phyloP scores from a whole-genome alignment of 148 eudicot species.

The Rhododendron ferrugineum region DNA sequence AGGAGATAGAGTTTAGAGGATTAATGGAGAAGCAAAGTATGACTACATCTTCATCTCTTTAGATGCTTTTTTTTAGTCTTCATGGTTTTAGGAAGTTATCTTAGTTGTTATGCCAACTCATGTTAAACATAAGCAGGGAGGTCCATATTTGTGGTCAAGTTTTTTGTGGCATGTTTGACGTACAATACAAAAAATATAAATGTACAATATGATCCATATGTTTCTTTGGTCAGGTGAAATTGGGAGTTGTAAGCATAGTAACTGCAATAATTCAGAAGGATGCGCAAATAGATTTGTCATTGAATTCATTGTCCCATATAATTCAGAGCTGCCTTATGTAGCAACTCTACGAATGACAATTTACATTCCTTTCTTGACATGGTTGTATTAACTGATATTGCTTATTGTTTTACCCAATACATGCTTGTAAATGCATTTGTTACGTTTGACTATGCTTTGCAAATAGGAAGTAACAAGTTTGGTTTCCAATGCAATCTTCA shows the following conservation, averaged over 20 bases:
- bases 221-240: neutral
- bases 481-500: neutral
- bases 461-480: neutral
- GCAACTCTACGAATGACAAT: neutral
- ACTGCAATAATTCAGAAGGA: neutral
- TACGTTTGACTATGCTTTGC: neutral
- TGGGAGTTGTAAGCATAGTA: neutral
- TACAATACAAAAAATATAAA: neutral
- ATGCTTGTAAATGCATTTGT: neutral
- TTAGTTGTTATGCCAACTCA: neutral
- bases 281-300: neutral
- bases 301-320: neutral
- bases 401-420: neutral
- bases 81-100: neutral
- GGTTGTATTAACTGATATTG: neutral
- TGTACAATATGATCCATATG: neutral
- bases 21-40: slow-evolving; percentile 63
- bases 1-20: slow-evolving; percentile 51
- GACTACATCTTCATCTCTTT: slow-evolving; percentile 14
- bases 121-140: neutral
- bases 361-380: neutral
- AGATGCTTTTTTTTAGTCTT: neutral
- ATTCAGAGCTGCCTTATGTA: neutral
- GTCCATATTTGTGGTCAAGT: neutral
- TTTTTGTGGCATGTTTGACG: neutral